A percentile compares a stretch with the other conserved stretches of the same genome.
Evolutionary conservation across 2,329 filamentous ascomycete genomes (phyloP).

Genomic region (Fusarium gaditjirri): DNA sequence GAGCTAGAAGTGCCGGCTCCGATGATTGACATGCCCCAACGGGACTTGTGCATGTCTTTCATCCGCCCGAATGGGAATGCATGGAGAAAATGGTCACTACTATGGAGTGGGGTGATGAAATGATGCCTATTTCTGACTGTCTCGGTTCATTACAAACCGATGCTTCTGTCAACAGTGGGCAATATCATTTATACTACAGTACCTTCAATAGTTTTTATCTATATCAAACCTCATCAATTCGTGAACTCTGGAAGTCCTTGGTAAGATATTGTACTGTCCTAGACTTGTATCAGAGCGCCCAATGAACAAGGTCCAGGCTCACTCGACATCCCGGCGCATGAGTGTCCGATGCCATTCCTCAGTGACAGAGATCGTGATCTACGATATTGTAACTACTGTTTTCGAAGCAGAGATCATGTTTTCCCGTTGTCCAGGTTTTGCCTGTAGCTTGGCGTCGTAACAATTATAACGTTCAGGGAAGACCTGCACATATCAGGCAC

Average conservation of each 20-base stretch:
- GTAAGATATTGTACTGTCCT: rapidly evolving
- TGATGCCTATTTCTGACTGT: neutral
- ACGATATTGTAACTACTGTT: neutral
- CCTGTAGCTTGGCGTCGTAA: neutral
- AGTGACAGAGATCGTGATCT: neutral
- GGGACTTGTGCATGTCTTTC: neutral
- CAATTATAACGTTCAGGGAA: neutral
- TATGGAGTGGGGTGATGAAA: neutral
- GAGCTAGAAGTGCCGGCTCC: neutral
- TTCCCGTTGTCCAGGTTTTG: no score
- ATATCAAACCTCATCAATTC: neutral
- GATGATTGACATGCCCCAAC: neutral
- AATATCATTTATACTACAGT: neutral
- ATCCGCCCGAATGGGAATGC: neutral
- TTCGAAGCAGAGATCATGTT: neutral
- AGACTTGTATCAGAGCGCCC: rapidly evolving
- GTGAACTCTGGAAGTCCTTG: neutral
- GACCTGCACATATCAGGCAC: neutral
- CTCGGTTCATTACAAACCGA: no score
- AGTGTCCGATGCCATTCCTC: neutral
- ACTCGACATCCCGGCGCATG: neutral
- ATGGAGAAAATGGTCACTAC: neutral
- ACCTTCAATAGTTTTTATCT: neutral
- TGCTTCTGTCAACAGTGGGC: neutral
- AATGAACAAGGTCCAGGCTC: neutral